phyloP scores from a whole-genome alignment of 192 early-diverging fungal species.

The Rhizoclosmatium globosum region DNA sequence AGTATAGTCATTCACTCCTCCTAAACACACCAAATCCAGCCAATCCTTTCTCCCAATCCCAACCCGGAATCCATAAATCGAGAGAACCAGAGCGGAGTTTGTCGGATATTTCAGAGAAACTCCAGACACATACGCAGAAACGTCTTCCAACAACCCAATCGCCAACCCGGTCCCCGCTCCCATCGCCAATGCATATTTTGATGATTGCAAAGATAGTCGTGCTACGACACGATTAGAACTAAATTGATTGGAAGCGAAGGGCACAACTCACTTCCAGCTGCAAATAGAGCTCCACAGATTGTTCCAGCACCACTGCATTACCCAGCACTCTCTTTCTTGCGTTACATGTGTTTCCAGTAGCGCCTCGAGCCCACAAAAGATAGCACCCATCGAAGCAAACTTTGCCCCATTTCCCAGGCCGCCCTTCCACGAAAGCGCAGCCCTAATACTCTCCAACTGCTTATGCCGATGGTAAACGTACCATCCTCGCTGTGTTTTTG shows the following conservation, averaged over 20 bases:
- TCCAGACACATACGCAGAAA: constrained; percentile 37
- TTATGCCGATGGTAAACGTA: constrained; percentile 93
- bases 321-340: constrained; percentile 62
- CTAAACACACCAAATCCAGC: constrained; percentile 26
- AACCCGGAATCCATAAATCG: constrained; percentile 47
- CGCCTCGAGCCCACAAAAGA: constrained; percentile 72
- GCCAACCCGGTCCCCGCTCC: constrained; percentile 33
- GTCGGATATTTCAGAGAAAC: constrained; percentile 43
- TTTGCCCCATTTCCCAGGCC: constrained; percentile 59
- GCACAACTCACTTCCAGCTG: constrained; percentile 63
- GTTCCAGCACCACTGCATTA: constrained; percentile 73
- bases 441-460: constrained; percentile 78
- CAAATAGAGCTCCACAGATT: constrained; percentile 66
- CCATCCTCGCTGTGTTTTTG: constrained; percentile 84
- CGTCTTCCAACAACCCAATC: constrained; percentile 46
- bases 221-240: constrained; percentile 11
- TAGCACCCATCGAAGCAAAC: constrained; percentile 66
- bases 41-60: constrained; percentile 31
- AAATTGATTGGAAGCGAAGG: neutral
- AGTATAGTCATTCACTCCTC: neutral
- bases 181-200: constrained; percentile 50
- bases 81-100: constrained; percentile 24
- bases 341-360: constrained; percentile 47
- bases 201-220: constrained; percentile 41
- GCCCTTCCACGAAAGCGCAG: constrained; percentile 52